Evolutionary conservation across 768 basidiomycete species (phyloP).

Genomic region (Pisolithus albus): DNA sequence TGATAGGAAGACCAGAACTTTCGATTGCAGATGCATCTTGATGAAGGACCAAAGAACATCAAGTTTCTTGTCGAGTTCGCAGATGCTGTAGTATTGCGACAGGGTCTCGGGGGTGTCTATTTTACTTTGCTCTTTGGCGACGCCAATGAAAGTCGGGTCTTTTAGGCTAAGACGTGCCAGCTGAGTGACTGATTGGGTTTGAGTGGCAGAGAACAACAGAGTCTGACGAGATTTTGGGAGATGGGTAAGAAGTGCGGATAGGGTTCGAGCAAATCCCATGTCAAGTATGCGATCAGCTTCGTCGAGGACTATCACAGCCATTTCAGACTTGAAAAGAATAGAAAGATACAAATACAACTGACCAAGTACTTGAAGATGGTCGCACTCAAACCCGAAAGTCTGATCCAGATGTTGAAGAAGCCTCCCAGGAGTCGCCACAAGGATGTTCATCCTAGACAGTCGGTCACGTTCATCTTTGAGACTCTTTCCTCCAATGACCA

Average conservation of each 20-base stretch:
- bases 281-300: constrained; percentile 96
- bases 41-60: constrained; percentile 92
- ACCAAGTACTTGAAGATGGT: constrained; percentile 89
- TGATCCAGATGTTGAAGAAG: constrained; percentile 98
- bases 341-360: constrained; percentile 25
- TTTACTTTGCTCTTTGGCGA: constrained; percentile 40
- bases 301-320: constrained; percentile 62
- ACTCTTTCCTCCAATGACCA: constrained; percentile 95
- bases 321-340: background rate
- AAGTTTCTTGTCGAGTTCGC: constrained; percentile 80
- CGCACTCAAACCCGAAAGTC: constrained; percentile 88
- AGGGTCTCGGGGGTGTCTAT: constrained; percentile 65
- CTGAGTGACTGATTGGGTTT: constrained; percentile 83
- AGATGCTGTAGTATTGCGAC: constrained; percentile 84
- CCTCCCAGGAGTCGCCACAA: constrained; percentile 95
- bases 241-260: constrained; percentile 87
- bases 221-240: constrained; percentile 91
- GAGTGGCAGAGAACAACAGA: constrained; percentile 93
- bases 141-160: constrained; percentile 68
- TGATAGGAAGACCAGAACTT: constrained; percentile 90
- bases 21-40: constrained; percentile 85
- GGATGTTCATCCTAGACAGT: constrained; percentile 90
- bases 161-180: constrained; percentile 86
- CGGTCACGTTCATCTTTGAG: constrained; percentile 89
- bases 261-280: constrained; percentile 87